Evolutionary conservation across 257 asterid species (phyloP).

Genomic region (Petunia axillaris): DNA sequence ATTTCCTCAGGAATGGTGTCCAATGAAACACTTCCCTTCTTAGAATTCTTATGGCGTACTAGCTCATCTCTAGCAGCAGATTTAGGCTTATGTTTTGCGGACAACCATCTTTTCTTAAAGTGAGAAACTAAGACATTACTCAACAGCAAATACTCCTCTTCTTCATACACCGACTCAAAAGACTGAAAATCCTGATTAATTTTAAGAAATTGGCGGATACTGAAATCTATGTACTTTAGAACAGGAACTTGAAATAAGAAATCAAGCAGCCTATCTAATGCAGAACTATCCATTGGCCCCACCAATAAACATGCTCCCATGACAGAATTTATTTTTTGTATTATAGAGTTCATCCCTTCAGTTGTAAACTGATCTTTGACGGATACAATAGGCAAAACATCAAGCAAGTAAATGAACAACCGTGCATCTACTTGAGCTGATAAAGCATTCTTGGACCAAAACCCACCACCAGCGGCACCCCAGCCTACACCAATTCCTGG

Average conservation of each 20-base stretch:
- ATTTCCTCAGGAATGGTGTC: conserved; percentile 76
- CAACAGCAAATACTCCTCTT: conserved; percentile 57
- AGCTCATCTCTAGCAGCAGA: conserved; percentile 34
- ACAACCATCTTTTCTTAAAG: conserved; percentile 77
- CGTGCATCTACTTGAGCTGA: conserved; percentile 74
- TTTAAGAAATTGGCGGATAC: conserved; percentile 53
- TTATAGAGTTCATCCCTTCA: conserved; percentile 35
- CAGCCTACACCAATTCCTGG: conserved; percentile 99
- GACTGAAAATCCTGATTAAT: conserved; percentile 41
- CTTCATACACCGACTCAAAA: conserved; percentile 64
- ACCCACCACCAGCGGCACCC: conserved; percentile 95
- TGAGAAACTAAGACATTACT: conserved; percentile 71
- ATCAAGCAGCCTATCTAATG: conserved; percentile 59
- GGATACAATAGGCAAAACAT: conserved; percentile 36
- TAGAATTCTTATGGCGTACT: conserved; percentile 32
- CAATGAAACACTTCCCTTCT: conserved; percentile 47
- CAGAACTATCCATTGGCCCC: conserved; percentile 58
- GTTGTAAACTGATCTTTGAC: conserved; percentile 37
- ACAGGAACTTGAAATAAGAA: conserved; percentile 64
- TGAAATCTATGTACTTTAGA: conserved; percentile 57
- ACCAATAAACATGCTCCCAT: conserved; percentile 58
- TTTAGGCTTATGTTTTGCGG: conserved; percentile 54
- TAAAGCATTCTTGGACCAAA: conserved; percentile 70
- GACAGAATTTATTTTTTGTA: conserved; percentile 58
- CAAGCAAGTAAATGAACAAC: conserved; percentile 62